phyloP scores from a whole-genome alignment of 2,329 filamentous ascomycete genomes.

The Diaporthe sp. region DNA sequence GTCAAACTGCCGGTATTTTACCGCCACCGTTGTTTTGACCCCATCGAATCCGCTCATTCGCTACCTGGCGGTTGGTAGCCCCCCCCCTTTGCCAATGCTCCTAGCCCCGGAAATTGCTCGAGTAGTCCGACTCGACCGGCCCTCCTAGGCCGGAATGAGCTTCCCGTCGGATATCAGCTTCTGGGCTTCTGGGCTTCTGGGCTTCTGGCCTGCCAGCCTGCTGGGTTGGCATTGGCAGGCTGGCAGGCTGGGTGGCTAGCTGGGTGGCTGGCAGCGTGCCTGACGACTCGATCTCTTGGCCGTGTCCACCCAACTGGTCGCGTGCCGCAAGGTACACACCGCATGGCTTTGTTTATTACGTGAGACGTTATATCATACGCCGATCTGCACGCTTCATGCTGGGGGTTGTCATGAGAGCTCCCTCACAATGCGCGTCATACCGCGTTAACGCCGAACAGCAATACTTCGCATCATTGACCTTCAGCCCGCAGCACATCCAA shows the following conservation, averaged over 20 bases:
- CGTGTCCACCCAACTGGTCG: slow-evolving; percentile 3
- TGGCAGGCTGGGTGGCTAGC: too few species aligned
- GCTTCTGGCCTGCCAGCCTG: neutral
- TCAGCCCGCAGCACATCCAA: too few species aligned
- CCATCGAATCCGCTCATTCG: neutral
- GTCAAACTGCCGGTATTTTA: slow-evolving; percentile 11
- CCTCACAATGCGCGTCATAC: neutral
- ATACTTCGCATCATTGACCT: neutral
- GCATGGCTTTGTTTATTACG: neutral
- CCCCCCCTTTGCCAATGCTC: neutral
- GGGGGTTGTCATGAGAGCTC: neutral
- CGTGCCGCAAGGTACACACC: slow-evolving; percentile 3
- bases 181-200: neutral
- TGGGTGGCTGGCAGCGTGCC: neutral
- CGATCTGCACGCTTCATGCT: neutral
- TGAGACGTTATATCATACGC: neutral
- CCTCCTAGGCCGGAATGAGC: neutral
- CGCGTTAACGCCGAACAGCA: too few species aligned
- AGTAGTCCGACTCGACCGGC: neutral
- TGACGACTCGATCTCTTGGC: slow-evolving; percentile 1
- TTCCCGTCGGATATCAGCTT: slow-evolving; percentile 6
- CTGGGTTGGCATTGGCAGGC: neutral
- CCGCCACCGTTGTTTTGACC: slow-evolving; percentile 10
- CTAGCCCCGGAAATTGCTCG: slow-evolving; percentile 14
- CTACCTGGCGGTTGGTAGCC: neutral